Evolutionary conservation across 768 basidiomycete species (phyloP), one percentile per base, ranked within the genome.

Genomic region (Gymnopilus dilepis): DNA sequence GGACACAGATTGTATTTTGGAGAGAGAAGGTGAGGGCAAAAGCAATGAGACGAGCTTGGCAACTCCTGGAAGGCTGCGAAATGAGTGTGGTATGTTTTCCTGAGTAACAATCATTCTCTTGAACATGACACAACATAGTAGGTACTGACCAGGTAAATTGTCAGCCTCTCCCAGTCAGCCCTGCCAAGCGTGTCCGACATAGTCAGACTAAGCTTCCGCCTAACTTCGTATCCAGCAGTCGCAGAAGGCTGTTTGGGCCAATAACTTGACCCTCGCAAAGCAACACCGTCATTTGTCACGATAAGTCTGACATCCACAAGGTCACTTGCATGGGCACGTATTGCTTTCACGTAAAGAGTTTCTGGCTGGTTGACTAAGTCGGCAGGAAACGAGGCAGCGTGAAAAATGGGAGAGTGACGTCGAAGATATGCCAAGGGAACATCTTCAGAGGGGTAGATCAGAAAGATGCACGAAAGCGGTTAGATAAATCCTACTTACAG

Each of bases 21-120:
- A 42, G 4, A 45, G 17, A 15, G 59, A 67, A 12, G 61, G 58
- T 24, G 62, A 47, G 43, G 65, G 60, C 43, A 83, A 60, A 4
- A 88, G 69, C 2, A 67, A 67, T 0, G 70, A 71, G 1, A 82
- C 62, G 58, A 90, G 82, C n/a, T 73, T 75, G 8, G 76, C 74
- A 28, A 89, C 79, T 0, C 77, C 77, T n/a, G 83, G 75, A 5
- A 86, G 61, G 0, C 76, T 83, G 48, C 87, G 84, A 66, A 82
- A 78, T 31, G 80, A 73, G 0, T 73, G 65, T 0, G 92, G 91
- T 15, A 92, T 82, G 61, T 86, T 86, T 75, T 95, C 92, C 92
- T 94, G 38, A 30, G 38, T 56, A 60, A 24, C 59, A 15, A 31
- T 38, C 28, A 45, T 6, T 53, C 53, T 51, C 45, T 21, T 19